phyloP scores from a whole-genome alignment of 106 monocot genomes.

The Hemerocallis citrina region DNA sequence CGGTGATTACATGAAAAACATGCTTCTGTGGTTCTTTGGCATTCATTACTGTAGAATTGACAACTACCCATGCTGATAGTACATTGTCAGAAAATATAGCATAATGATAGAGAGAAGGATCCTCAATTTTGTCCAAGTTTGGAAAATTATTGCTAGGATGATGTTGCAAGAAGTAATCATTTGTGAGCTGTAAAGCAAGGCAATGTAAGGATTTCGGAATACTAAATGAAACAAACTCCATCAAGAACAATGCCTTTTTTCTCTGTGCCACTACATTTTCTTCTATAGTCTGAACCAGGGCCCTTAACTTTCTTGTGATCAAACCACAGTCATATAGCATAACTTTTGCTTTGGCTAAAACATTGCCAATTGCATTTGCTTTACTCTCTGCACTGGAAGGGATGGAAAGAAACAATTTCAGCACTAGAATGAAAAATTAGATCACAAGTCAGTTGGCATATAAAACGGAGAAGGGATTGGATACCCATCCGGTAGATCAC shows the following conservation, averaged over 20 bases:
- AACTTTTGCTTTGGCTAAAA: conserved; percentile 23
- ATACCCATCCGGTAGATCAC: conserved; percentile 32
- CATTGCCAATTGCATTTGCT: conserved; percentile 35
- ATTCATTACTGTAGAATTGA: conserved; percentile 46
- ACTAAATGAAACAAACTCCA: conserved; percentile 44
- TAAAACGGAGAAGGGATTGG: background rate
- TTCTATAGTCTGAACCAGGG: conserved; percentile 38
- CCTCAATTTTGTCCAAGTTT: conserved; percentile 26
- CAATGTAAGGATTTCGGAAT: conserved; percentile 42
- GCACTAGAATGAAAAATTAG: background rate
- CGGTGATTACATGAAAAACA: conserved; percentile 54
- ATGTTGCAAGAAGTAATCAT: conserved; percentile 33
- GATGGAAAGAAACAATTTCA: background rate
- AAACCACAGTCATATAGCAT: conserved; percentile 22
- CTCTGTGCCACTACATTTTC: conserved; percentile 18
- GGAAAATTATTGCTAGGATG: conserved; percentile 1
- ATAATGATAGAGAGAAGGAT: conserved; percentile 48
- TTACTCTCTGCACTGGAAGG: conserved; percentile 20
- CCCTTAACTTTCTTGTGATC: conserved; percentile 35
- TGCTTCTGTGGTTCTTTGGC: conserved; percentile 38
- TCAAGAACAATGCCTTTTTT: conserved; percentile 27
- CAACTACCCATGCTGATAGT: conserved; percentile 48
- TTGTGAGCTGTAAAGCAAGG: conserved; percentile 38
- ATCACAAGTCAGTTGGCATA: background rate
- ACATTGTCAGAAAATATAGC: conserved; percentile 67